Conservation (phyloP, 352 stramenopile species). For the Pythium apleroticum region DNA sequence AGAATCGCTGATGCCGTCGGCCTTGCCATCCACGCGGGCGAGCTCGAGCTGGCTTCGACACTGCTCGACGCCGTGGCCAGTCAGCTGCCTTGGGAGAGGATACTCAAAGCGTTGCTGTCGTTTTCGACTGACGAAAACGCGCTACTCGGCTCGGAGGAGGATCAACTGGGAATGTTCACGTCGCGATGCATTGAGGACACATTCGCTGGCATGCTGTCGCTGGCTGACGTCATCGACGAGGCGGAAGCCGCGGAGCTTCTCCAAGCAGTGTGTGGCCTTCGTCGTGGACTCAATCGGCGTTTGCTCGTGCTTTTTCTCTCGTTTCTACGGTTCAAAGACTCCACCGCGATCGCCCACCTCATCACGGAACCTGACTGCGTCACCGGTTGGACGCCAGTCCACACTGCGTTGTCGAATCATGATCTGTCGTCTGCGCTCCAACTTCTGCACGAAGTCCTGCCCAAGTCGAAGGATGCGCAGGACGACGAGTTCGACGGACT, state of each 20-base stretch:
- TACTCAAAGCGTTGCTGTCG: slow-evolving; percentile 13
- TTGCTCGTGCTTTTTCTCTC: background rate
- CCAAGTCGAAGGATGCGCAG: background rate
- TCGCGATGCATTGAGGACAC: background rate
- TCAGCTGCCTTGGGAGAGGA: background rate
- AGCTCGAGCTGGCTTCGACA: slow-evolving; percentile 58
- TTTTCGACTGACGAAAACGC: background rate
- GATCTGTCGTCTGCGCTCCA: background rate
- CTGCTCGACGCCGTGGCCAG: slow-evolving; percentile 40
- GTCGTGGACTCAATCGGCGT: background rate
- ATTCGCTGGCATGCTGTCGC: background rate
- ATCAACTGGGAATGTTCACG: background rate
- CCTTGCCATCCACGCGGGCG: slow-evolving; percentile 52
- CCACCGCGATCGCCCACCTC: background rate
- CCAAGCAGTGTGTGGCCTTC: background rate
- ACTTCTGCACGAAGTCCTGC: background rate
- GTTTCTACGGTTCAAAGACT: background rate
- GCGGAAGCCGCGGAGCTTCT: background rate
- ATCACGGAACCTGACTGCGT: background rate
- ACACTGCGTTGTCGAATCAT: background rate
- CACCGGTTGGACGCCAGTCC: background rate
- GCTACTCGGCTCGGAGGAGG: background rate
- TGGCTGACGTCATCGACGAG: background rate
- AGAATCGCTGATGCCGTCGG: slow-evolving; percentile 24
- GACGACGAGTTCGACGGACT: background rate